A percentile compares a stretch with the other conserved stretches of the same genome.
Conservation (phyloP, 768 basidiomycete genomes). For the Suillus bovinus region DNA sequence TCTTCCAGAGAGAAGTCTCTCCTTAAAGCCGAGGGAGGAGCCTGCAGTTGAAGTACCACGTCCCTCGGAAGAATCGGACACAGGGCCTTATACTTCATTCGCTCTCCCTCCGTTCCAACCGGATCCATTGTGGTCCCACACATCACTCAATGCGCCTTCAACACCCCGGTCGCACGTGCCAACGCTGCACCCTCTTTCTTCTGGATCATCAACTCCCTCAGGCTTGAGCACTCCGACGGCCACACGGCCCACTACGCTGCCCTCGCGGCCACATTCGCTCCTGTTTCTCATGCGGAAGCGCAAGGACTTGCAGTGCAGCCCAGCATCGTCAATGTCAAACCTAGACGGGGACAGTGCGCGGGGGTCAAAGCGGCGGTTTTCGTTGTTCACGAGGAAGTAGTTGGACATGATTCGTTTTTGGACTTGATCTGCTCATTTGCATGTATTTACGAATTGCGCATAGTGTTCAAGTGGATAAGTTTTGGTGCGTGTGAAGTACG, state of each 20-base stretch:
- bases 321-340: conserved; percentile 24
- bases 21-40: conserved; percentile 29
- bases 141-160: conserved; percentile 23
- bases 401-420: conserved; percentile 7
- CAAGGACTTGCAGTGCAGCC: conserved; percentile 22
- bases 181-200: conserved; percentile 30
- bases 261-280: conserved; percentile 29
- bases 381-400: conserved; percentile 34
- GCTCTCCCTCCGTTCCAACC: conserved; percentile 29
- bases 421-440: conserved; percentile 12
- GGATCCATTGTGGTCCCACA: conserved; percentile 20
- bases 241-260: conserved; percentile 20
- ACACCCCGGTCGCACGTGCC: conserved; percentile 23
- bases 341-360: conserved; percentile 18
- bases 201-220: conserved; percentile 32
- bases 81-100: conserved; percentile 33
- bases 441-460: conserved; percentile 18
- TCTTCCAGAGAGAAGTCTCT: conserved; percentile 33
- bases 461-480: not conserved
- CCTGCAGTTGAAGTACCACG: conserved; percentile 26
- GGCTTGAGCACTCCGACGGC: conserved; percentile 33
- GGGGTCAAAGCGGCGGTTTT: conserved; percentile 27
- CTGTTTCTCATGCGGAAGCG: conserved; percentile 34
- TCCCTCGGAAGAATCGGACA: conserved; percentile 37
- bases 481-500: not conserved